Conservation (phyloP, 2,329 filamentous ascomycete genomes). For the Rhinocladiella similis region DNA sequence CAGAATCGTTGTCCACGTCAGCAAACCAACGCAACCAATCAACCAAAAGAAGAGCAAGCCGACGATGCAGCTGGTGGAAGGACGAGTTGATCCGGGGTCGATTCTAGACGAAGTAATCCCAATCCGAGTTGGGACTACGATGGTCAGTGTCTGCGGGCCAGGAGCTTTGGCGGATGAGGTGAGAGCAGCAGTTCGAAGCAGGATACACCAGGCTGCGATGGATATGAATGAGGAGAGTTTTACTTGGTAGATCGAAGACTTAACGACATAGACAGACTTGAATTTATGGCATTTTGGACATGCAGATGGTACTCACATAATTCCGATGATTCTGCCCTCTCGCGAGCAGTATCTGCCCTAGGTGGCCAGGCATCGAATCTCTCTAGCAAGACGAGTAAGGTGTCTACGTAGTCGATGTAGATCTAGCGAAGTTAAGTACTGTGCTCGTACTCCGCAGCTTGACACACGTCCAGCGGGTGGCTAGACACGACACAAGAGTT, state of each 20-base stretch:
- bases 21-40: slow-evolving; percentile 55
- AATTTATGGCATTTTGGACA: too few species aligned
- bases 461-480: neutral
- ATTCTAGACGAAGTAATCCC: slow-evolving; percentile 59
- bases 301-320: too few species aligned
- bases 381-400: too few species aligned
- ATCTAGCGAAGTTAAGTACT: neutral
- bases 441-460: neutral
- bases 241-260: slow-evolving; percentile 52
- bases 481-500: neutral
- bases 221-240: slow-evolving; percentile 68
- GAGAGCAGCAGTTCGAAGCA: slow-evolving; percentile 52
- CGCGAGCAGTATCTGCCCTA: too few species aligned
- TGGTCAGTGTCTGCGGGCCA: slow-evolving; percentile 63
- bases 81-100: slow-evolving; percentile 56
- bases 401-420: too few species aligned
- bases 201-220: slow-evolving; percentile 52
- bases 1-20: slow-evolving; percentile 63
- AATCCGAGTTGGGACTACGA: slow-evolving; percentile 58
- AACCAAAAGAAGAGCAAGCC: slow-evolving; percentile 59
- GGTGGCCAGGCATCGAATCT: too few species aligned
- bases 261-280: too few species aligned
- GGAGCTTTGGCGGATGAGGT: slow-evolving; percentile 65
- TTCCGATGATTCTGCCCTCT: too few species aligned
- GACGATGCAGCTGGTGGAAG: slow-evolving; percentile 62